Base-by-base conservation (phyloP, 331 rosid species). In the Erythrophleum ivorense region DNA sequence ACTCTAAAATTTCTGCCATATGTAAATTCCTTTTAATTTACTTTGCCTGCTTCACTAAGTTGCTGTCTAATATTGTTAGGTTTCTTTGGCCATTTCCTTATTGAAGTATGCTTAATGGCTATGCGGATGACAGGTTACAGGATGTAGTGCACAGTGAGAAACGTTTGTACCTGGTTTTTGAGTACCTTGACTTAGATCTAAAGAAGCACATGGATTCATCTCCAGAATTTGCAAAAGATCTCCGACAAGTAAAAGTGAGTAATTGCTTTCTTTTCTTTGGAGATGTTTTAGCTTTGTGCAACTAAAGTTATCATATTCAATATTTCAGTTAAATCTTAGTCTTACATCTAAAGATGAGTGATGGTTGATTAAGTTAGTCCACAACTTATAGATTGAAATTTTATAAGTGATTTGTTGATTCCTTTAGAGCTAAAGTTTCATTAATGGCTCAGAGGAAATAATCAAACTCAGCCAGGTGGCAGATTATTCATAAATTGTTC, bases 181-280 rank as follows among this genome's bases (percentile, higher is more conserved):
- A 95, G 89, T 95, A 91, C 82, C 94, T 95, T 82, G 99, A 95
- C 90, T 88, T 95, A 85, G 99, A 95, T 90, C 88, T 95, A 81
- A 95, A 95, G 98, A 93, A 95, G 83, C 97, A 95, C 83, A 95
- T 95, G 99, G 99, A 95, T 85, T 93, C 97, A 72, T 86, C 94
- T 82, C 99, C 99, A 18, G 99, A 93, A 46, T 95, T 95, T 64
- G 85, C 92, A 59, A 93, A 89, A 86, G 97, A 95, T 79, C 94
- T 86, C 3, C 93, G 91, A 59, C 99, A 93, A 89, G 88, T 93
- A 77, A 95, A 95, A 85, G 99, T 91, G 84, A 66, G 91, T 62
- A 58, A 12, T 69, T 84, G 69, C 46, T 49, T 46, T 81, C 78
- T 75, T 78, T 60, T 49, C 13, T 62, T 40, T 75, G 43, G 33